Percentiles rank a stretch among this genome's conserved stretches.
These are phyloP conservation scores for Arctium lappa DNA, from an alignment of 129 eudicot genomes.

Conservation along the genomic window DNA sequence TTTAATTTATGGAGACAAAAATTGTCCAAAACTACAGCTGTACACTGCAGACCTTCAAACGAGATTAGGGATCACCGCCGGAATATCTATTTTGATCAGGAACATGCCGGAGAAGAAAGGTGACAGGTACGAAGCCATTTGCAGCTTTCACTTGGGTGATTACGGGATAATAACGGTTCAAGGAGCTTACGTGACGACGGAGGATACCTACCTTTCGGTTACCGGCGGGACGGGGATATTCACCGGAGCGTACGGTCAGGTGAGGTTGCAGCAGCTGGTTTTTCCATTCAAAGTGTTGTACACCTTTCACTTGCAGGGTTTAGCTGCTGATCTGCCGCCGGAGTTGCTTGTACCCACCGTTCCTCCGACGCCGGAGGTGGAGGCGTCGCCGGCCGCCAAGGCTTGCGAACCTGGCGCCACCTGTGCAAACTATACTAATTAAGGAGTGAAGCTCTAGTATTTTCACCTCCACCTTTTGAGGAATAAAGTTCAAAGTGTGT, in stretches of 20 bases:
- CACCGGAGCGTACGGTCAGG: conserved; percentile 88
- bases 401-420: conserved; percentile 66
- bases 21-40: conserved; percentile 31
- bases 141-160: conserved; percentile 85
- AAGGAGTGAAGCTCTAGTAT: neutral
- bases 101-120: conserved; percentile 77
- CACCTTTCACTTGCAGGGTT: conserved; percentile 83
- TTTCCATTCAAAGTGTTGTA: conserved; percentile 88
- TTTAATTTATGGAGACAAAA: neutral
- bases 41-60: conserved; percentile 73
- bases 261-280: conserved; percentile 77
- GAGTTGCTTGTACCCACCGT: conserved; percentile 67
- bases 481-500: neutral
- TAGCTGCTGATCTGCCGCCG: conserved; percentile 66
- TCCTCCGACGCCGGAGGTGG: conserved; percentile 82
- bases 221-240: conserved; percentile 92
- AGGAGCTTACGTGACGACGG: conserved; percentile 81
- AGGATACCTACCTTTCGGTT: conserved; percentile 68
- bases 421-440: conserved; percentile 47
- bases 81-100: conserved; percentile 74
- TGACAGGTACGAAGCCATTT: conserved; percentile 77
- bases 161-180: conserved; percentile 83
- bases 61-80: conserved; percentile 83
- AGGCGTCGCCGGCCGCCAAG: conserved; percentile 81
- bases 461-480: neutral